Conservation (phyloP, 2,329 filamentous ascomycete species). For the Epichloe gansuensis region DNA sequence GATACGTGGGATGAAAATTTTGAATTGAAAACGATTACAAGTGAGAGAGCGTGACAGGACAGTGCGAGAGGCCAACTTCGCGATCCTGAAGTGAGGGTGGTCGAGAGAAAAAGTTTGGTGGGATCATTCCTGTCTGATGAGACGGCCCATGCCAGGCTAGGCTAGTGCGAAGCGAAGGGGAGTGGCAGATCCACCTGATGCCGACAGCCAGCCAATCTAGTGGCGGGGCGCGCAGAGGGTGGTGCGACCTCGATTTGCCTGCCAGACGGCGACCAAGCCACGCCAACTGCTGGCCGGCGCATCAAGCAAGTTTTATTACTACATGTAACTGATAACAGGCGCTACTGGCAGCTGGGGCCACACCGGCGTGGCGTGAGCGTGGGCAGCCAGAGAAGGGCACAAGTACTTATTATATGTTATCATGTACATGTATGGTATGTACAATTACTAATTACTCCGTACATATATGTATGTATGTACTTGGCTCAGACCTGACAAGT, state of each 20-base stretch:
- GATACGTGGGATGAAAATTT: not conserved
- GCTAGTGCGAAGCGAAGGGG: not conserved
- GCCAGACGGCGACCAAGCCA: not conserved
- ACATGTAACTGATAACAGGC: too few species aligned
- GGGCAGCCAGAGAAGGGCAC: not conserved
- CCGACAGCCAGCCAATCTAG: not conserved
- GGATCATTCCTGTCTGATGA: not conserved
- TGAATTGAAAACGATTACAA: not conserved
- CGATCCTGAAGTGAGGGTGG: not conserved
- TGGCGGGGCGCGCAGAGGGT: not conserved
- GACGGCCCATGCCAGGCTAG: not conserved
- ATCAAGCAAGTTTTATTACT: too few species aligned
- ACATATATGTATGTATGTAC: too few species aligned
- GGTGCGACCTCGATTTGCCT: not conserved
- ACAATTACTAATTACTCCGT: too few species aligned
- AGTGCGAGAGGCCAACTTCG: too few species aligned
- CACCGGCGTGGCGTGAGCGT: not conserved
- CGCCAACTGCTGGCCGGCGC: slow-evolving; percentile 1
- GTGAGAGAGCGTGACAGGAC: too few species aligned
- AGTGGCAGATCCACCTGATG: not conserved
- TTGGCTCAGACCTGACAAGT: too few species aligned
- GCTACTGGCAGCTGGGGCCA: not conserved
- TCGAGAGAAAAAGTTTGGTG: not conserved
- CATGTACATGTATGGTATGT: too few species aligned
- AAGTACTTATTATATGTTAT: not conserved